phyloP scores from a whole-genome alignment of 2,329 filamentous ascomycete species.

The Coniochaeta ligniaria region DNA sequence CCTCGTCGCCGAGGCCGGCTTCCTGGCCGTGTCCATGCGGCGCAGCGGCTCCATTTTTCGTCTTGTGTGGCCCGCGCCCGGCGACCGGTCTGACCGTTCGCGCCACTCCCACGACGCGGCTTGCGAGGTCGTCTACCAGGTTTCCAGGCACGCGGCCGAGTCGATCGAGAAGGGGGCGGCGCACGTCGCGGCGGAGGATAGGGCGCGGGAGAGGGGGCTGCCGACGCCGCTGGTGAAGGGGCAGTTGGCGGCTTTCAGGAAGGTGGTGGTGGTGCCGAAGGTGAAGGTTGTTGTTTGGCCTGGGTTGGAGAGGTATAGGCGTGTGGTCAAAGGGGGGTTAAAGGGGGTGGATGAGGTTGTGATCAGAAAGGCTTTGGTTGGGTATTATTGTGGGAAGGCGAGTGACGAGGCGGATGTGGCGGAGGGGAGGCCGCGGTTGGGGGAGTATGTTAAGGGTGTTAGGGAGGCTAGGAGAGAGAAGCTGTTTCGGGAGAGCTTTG shows the following conservation, averaged over 20 bases:
- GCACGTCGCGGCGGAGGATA: neutral
- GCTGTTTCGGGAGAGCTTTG: neutral
- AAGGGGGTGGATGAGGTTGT: neutral
- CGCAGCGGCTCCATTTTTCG: conserved; percentile 21
- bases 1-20: conserved; percentile 22
- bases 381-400: neutral
- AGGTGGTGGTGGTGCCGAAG: conserved; percentile 2
- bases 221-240: neutral
- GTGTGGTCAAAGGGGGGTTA: neutral
- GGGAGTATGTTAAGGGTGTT: neutral
- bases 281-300: conserved; percentile 12
- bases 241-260: neutral
- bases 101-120: conserved; percentile 13
- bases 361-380: neutral
- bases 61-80: conserved; percentile 18
- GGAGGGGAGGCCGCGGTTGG: neutral
- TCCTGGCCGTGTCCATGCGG: conserved; percentile 21
- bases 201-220: neutral
- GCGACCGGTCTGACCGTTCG: conserved; percentile 14
- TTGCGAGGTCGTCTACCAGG: conserved; percentile 12
- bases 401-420: neutral
- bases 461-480: neutral
- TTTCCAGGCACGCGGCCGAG: conserved; percentile 7
- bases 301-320: conserved; percentile 11
- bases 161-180: neutral